phyloP scores from a whole-genome alignment of 2,329 filamentous ascomycete genomes.

The Teratosphaeria destructans region DNA sequence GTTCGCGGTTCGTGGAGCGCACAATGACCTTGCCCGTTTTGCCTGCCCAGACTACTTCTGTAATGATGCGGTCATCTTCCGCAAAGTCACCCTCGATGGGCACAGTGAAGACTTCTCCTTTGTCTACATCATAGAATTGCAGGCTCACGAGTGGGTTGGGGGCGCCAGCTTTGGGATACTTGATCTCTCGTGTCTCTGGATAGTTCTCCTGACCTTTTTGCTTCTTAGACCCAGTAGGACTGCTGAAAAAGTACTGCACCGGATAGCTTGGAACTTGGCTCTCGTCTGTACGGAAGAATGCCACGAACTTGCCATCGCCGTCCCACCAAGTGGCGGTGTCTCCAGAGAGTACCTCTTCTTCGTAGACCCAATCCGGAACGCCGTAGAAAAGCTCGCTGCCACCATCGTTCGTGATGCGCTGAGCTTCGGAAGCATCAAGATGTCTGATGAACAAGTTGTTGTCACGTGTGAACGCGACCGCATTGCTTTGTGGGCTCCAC shows the following conservation, averaged over 20 bases:
- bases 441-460: conserved; percentile 85
- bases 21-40: conserved; percentile 63
- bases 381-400: conserved; percentile 87
- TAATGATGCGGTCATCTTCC: conserved; percentile 78
- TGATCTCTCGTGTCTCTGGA: conserved; percentile 82
- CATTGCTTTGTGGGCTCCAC: conserved; percentile 82
- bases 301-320: conserved; percentile 74
- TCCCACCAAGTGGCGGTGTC: conserved; percentile 94
- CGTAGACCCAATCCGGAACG: conserved; percentile 94
- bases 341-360: conserved; percentile 70
- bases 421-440: conserved; percentile 48
- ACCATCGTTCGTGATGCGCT: conserved; percentile 75
- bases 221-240: conserved; percentile 65
- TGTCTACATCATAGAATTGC: conserved; percentile 75
- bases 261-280: conserved; percentile 84
- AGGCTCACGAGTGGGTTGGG: conserved; percentile 86
- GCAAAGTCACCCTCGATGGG: conserved; percentile 66
- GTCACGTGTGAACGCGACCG: conserved; percentile 76
- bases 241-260: conserved; percentile 82
- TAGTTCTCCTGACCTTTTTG: conserved; percentile 70
- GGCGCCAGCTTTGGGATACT: conserved; percentile 92
- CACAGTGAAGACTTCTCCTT: conserved; percentile 69
- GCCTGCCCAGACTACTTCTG: conserved; percentile 84
- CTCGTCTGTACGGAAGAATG: conserved; percentile 90
- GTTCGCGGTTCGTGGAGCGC: conserved; percentile 88